These are phyloP conservation scores for Backusella tuberculispora DNA, from an alignment of 192 early-diverging fungal genomes.

Conservation along the genomic window DNA sequence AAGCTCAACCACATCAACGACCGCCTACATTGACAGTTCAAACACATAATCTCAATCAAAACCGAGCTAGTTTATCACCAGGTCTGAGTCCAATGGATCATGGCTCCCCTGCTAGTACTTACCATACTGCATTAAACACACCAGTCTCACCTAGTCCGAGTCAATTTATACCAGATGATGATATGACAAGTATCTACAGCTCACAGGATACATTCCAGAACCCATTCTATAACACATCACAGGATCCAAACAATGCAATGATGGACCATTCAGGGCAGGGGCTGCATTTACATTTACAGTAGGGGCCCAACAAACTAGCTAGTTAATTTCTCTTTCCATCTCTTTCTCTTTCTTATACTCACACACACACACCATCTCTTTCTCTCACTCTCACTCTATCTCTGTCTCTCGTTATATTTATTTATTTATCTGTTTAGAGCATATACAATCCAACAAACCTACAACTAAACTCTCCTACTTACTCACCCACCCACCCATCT, in stretches of 20 bases:
- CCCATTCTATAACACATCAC: conserved; percentile 4
- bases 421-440: too few species aligned
- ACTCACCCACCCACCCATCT: not conserved
- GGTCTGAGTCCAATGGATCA: conserved; percentile 6
- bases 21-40: conserved; percentile 40
- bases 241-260: conserved; percentile 5
- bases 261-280: conserved; percentile 7
- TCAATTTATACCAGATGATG: conserved; percentile 25
- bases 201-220: conserved; percentile 16
- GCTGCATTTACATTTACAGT: conserved; percentile 14
- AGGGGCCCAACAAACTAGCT: conserved; percentile 2
- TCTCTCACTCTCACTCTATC: not conserved
- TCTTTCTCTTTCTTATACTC: not conserved
- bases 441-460: too few species aligned
- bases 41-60: conserved; percentile 40
- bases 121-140: conserved; percentile 56
- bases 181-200: conserved; percentile 23
- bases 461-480: too few species aligned
- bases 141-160: conserved; percentile 56
- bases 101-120: conserved; percentile 37
- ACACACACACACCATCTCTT: not conserved
- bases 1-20: conserved; percentile 28
- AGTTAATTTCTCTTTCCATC: too few species aligned
- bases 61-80: not conserved
- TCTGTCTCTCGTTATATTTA: too few species aligned